These are phyloP conservation scores for Rhizopogon vinicolor DNA, from an alignment of 768 basidiomycete species.

Conservation along the genomic window DNA sequence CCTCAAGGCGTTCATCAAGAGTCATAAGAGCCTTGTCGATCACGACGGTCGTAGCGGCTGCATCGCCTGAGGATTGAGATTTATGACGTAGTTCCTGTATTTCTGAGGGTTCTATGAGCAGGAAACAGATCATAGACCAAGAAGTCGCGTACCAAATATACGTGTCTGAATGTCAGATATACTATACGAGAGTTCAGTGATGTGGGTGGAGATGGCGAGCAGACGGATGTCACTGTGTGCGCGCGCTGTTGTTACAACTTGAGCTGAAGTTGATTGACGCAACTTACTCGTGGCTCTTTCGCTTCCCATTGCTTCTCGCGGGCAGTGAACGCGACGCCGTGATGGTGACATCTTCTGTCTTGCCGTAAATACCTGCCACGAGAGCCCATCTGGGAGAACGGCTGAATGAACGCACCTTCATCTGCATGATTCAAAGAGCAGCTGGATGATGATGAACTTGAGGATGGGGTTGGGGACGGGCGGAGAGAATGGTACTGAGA, in stretches of 20 bases:
- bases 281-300: conserved; percentile 67
- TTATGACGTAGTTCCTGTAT: conserved; percentile 92
- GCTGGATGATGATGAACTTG: conserved; percentile 46
- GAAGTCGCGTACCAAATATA: conserved; percentile 63
- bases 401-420: conserved; percentile 47
- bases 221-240: conserved; percentile 63
- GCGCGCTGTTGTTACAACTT: conserved; percentile 18
- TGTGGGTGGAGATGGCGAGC: conserved; percentile 76
- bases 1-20: conserved; percentile 75
- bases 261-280: conserved; percentile 5
- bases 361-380: conserved; percentile 25
- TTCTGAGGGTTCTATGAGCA: conserved; percentile 40
- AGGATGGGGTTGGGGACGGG: conserved; percentile 20
- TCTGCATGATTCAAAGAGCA: conserved; percentile 52
- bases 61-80: conserved; percentile 59
- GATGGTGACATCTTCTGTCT: conserved; percentile 69
- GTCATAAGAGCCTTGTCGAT: conserved; percentile 81
- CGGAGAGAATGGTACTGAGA: conserved; percentile 29
- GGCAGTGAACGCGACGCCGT: conserved; percentile 45
- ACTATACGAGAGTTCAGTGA: conserved; percentile 82
- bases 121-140: not conserved
- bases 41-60: conserved; percentile 54
- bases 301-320: conserved; percentile 44
- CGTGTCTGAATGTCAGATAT: conserved; percentile 89
- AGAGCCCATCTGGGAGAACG: conserved; percentile 6